phyloP scores from a whole-genome alignment of 2,329 filamentous ascomycete genomes.

The Trichophyton verrucosum region DNA sequence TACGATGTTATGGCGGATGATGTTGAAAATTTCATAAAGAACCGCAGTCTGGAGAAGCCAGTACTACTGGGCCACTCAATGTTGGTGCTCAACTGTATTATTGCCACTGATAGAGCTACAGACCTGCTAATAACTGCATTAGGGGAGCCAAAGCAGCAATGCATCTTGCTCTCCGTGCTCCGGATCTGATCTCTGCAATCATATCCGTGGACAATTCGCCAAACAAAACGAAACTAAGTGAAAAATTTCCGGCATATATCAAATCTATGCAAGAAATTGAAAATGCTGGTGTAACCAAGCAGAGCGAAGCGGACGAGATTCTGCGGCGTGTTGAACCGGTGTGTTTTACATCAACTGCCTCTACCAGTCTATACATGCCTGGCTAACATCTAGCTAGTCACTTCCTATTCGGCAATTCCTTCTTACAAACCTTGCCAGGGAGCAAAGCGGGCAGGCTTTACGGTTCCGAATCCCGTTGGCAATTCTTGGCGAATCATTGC shows the following conservation, averaged over 20 bases:
- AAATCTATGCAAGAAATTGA: constrained; percentile 71
- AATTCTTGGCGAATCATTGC: constrained; percentile 54
- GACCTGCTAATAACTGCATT: background rate
- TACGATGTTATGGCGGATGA: constrained; percentile 70
- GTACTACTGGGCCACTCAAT: constrained; percentile 84
- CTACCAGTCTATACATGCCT: background rate
- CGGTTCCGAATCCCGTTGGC: constrained; percentile 70
- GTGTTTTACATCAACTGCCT: constrained; percentile 13
- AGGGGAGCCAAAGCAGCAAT: constrained; percentile 84
- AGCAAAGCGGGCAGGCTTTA: constrained; percentile 41
- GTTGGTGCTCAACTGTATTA: constrained; percentile 34
- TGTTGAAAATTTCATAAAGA: constrained; percentile 60
- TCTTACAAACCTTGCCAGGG: constrained; percentile 65
- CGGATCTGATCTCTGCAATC: constrained; percentile 52
- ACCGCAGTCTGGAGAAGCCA: constrained; percentile 49
- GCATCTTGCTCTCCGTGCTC: constrained; percentile 59
- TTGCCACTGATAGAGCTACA: background rate
- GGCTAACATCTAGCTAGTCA: constrained; percentile 33
- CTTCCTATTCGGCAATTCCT: constrained; percentile 80
- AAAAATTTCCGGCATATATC: constrained; percentile 49
- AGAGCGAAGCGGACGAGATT: constrained; percentile 69
- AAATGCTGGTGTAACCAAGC: constrained; percentile 50
- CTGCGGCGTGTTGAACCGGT: constrained; percentile 61
- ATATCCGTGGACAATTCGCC: constrained; percentile 81
- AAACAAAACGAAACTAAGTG: constrained; percentile 58